Percentiles rank a stretch among this genome's conserved stretches.
These are phyloP conservation scores for Microbotryum lychnidis-dioicae DNA, from an alignment of 1,284 basidiomycete species.

Conservation along the genomic window DNA sequence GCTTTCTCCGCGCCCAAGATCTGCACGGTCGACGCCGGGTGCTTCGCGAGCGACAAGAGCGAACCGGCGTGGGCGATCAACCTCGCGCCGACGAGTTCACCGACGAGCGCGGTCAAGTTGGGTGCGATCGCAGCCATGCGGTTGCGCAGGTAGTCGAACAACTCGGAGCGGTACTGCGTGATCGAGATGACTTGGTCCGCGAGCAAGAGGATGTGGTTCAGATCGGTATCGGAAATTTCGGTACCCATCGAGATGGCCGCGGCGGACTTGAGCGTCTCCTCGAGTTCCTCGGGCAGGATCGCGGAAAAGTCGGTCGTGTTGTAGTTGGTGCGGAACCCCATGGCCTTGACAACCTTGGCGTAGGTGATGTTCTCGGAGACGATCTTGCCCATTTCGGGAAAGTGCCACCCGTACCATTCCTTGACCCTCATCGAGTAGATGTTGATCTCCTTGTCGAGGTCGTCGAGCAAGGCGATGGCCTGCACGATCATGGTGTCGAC, in stretches of 20 bases:
- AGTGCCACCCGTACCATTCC: conserved; percentile 99
- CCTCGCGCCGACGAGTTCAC: conserved; percentile 89
- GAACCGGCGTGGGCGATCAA: conserved; percentile 97
- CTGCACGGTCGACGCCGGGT: conserved; percentile 96
- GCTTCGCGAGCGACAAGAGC: conserved; percentile 93
- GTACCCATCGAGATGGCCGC: conserved; percentile 98
- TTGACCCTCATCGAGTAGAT: conserved; percentile 99
- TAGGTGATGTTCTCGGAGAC: conserved; percentile 95
- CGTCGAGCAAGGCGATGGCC: conserved; percentile 95
- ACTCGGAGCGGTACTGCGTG: conserved; percentile 85
- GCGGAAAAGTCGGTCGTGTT: conserved; percentile 73
- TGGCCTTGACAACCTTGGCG: conserved; percentile 77
- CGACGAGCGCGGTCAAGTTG: conserved; percentile 85
- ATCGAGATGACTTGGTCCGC: conserved; percentile 80
- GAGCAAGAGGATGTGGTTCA: conserved; percentile 85
- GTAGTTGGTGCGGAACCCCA: conserved; percentile 95
- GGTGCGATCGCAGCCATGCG: conserved; percentile 99
- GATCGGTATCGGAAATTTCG: conserved; percentile 92
- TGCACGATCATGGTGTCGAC: conserved; percentile 99
- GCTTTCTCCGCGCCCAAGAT: conserved; percentile 98
- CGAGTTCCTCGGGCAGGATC: conserved; percentile 90
- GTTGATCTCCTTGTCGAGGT: conserved; percentile 99
- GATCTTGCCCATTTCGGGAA: conserved; percentile 98
- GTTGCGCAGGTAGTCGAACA: conserved; percentile 82
- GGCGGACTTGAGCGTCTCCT: conserved; percentile 80